Base-by-base conservation (phyloP, 2,329 filamentous ascomycete species). In the Aspergillus alliaceus region DNA sequence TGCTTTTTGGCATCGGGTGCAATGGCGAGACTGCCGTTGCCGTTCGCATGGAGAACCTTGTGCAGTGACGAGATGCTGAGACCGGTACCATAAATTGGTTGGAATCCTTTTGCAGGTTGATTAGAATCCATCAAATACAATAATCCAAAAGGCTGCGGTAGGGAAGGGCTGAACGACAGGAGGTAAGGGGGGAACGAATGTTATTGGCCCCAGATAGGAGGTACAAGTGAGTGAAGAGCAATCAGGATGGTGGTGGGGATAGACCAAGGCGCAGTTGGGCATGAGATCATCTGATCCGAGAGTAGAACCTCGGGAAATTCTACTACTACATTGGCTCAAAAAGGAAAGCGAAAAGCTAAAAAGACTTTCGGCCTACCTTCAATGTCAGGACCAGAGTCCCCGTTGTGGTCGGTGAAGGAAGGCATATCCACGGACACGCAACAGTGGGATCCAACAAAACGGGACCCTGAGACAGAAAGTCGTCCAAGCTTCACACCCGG, bases 1-100 rank as follows among this genome's bases (percentile, higher is more conserved):
- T 67, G 69, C 37, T 73, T 68, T 56, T 68, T 72, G 50, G 66
- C 60, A 54, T 72, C 67, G 49, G 64, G 56, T 31, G 63, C 56
- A 31, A 56, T 57, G 37, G 64, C 35, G 44, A 56, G 47, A 29
- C 58, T 50, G 27, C 58, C 63, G 59, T 62, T 57, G 29, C 61
- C 66, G 57, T 59, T 62, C 53, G 63, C 51, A 31, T 58, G 60
- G 42, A 66, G 61, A 49, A 57, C 31, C 53, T 66, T 69, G 39
- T 62, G 67, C 48, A 65, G 55, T 24, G 68, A 64, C 46, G 58
- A 40, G 50, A 68, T 58, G 51, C 63, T 62, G 55, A 71, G 58
- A 32, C 65, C 66, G 39, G 65, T 68, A 58, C 67, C 69, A 53
- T 61, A 54, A 58, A 68, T 66, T 27, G 66, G 62, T 46, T 60